Conservation (phyloP, 441 rosid species). For the Metrosideros polymorpha region DNA sequence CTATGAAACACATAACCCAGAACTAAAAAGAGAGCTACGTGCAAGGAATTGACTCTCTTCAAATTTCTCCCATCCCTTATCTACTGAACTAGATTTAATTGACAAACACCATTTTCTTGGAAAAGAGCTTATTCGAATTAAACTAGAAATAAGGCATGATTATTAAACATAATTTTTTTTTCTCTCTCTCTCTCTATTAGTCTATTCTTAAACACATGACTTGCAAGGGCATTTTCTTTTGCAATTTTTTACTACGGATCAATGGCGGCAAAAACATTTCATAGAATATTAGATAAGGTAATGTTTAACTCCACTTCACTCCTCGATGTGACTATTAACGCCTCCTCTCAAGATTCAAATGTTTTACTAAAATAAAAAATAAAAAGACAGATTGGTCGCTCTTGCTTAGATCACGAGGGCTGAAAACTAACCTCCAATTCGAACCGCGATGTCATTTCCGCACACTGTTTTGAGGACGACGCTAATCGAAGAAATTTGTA, state of each 20-base stretch:
- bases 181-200: accelerated
- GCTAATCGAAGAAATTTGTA: not conserved
- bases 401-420: not conserved
- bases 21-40: accelerated
- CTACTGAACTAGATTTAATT: not conserved
- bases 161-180: accelerated
- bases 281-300: accelerated
- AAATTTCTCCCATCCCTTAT: not conserved
- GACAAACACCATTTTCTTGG: not conserved
- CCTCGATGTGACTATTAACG: not conserved
- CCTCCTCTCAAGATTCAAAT: accelerated
- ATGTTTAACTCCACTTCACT: not conserved
- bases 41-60: not conserved
- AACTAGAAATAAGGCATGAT: not conserved
- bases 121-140: not conserved
- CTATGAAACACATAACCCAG: accelerated
- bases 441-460: not conserved
- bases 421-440: too few species aligned
- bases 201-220: not conserved
- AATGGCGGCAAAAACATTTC: not conserved
- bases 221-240: too few species aligned
- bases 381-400: accelerated
- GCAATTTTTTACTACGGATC: too few species aligned
- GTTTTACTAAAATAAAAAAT: not conserved
- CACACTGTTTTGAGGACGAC: not conserved